Conservation (phyloP, 495 filamentous ascomycete genomes). For the Penicillium parvum region DNA sequence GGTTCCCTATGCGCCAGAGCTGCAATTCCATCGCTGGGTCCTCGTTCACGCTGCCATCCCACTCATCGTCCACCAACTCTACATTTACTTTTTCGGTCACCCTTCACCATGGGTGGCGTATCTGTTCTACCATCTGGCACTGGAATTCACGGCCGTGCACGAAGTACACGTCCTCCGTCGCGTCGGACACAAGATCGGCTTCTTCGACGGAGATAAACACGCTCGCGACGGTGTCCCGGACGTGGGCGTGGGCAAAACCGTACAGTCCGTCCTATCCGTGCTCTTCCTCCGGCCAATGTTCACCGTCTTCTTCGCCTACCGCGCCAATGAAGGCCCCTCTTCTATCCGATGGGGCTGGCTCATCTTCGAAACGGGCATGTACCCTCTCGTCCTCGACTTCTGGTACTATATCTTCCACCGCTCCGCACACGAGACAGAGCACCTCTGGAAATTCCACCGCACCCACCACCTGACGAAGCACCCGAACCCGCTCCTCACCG, state of each 20-base stretch:
- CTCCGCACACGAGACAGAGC: conserved; percentile 25
- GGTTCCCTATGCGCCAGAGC: conserved; percentile 21
- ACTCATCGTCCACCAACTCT: conserved; percentile 23
- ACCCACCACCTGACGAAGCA: conserved; percentile 40
- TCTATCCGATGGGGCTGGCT: conserved; percentile 46
- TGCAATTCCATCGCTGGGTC: conserved; percentile 20
- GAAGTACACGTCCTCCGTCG: conserved; percentile 20
- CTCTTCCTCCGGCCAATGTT: conserved; percentile 10
- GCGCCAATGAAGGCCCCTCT: conserved; percentile 5
- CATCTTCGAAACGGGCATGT: conserved; percentile 28
- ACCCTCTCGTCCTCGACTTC: conserved; percentile 33
- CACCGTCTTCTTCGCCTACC: conserved; percentile 16
- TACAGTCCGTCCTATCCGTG: conserved; percentile 11
- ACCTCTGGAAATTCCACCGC: conserved; percentile 35
- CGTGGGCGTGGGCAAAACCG: conserved; percentile 15
- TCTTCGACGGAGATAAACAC: conserved; percentile 23
- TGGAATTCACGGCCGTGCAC: conserved; percentile 18
- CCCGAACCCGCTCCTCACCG: conserved; percentile 31
- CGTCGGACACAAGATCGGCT: conserved; percentile 20
- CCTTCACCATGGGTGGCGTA: conserved; percentile 13
- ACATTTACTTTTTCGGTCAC: conserved; percentile 13
- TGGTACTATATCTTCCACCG: conserved; percentile 38
- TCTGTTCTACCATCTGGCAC: conserved; percentile 21
- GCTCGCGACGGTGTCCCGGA: conserved; percentile 22
- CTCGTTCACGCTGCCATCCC: conserved; percentile 20